Evolutionary conservation across 2,329 filamentous ascomycete genomes (phyloP).

Genomic region (Alternaria sp.): DNA sequence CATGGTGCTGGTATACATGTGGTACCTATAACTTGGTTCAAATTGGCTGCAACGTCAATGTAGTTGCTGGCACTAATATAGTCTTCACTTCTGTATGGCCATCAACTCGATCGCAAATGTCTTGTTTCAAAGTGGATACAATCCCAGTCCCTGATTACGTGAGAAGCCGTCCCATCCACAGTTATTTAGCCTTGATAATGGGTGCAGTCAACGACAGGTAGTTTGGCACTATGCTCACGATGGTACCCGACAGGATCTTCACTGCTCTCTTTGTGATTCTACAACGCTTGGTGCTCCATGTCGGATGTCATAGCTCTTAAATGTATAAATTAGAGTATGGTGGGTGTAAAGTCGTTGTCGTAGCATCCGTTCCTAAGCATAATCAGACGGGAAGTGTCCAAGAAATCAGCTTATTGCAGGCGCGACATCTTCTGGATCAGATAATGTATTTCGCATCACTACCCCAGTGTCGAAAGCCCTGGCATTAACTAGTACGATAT

Average conservation of each 20-base stretch:
- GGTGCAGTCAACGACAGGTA: not conserved
- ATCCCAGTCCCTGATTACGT: not conserved
- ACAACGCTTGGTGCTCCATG: not conserved
- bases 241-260: not conserved
- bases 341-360: not conserved
- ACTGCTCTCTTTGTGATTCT: not conserved
- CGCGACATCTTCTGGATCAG: not conserved
- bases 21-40: not conserved
- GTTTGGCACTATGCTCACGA: not conserved
- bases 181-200: not conserved
- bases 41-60: not conserved
- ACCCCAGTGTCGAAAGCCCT: not conserved
- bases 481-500: not conserved
- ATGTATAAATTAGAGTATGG: not conserved
- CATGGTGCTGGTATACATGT: not conserved
- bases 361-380: not conserved
- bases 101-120: not conserved
- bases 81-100: not conserved
- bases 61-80: not conserved
- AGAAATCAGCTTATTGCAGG: not conserved
- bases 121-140: not conserved
- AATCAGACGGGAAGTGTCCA: not conserved
- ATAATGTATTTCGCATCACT: not conserved
- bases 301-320: too few species aligned
- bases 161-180: not conserved